These are phyloP conservation scores for Starmerella kuoi DNA, from an alignment of 805 yeast genomes.

Conservation along the genomic window DNA sequence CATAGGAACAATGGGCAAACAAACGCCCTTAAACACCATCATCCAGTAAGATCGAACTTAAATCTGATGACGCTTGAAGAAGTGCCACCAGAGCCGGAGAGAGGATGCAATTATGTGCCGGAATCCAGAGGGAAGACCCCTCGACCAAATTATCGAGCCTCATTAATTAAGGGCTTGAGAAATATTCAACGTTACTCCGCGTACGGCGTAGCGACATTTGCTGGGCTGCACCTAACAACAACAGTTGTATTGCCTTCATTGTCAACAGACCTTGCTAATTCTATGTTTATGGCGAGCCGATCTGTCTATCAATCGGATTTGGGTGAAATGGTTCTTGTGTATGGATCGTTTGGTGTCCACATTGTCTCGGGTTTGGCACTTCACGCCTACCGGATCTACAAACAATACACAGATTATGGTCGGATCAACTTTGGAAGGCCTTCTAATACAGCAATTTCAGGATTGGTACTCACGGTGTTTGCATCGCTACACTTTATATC, in stretches of 20 bases:
- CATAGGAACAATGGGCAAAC: no score
- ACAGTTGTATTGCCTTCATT: slow-evolving; percentile 43
- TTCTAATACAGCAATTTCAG: slow-evolving; percentile 30
- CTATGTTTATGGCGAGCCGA: slow-evolving; percentile 47
- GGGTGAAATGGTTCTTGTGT: slow-evolving; percentile 39
- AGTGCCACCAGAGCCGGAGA: slow-evolving; percentile 10
- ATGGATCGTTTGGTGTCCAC: slow-evolving; percentile 39
- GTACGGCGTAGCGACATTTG: slow-evolving; percentile 43
- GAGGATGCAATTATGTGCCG: background rate
- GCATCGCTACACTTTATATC: slow-evolving; percentile 37
- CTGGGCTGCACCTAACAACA: slow-evolving; percentile 45
- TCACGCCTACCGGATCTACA: slow-evolving; percentile 31
- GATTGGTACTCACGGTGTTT: slow-evolving; percentile 40
- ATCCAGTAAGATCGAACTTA: background rate
- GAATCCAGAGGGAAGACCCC: no score
- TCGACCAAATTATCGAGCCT: no score
- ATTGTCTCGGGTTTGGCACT: slow-evolving; percentile 41
- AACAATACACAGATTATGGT: slow-evolving; percentile 23
- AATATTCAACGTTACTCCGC: slow-evolving; percentile 48
- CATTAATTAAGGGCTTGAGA: slow-evolving; percentile 10
- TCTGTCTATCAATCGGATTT: slow-evolving; percentile 45
- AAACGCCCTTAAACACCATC: no score
- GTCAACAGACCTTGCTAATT: slow-evolving; percentile 37
- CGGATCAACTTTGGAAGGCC: slow-evolving; percentile 31
- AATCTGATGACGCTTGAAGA: slow-evolving; percentile 1